Evolutionary conservation across 768 basidiomycete species (phyloP), one percentile per base, ranked within the genome.

Genomic region (Pholiota conissans): DNA sequence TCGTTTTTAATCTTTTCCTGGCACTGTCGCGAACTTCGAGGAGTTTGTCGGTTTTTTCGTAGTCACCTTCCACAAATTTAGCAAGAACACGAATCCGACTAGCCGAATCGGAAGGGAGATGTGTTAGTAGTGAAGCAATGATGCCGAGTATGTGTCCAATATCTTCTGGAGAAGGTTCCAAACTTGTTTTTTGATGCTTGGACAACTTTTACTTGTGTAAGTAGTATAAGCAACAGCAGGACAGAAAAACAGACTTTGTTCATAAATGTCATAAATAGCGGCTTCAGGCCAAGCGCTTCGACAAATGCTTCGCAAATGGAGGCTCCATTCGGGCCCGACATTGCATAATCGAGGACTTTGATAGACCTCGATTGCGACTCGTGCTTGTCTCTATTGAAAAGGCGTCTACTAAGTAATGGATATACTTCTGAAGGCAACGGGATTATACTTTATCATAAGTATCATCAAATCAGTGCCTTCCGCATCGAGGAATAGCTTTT

Each of bases 391-490:
- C 94, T 95, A 47, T 27, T n/a, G n/a, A n/a, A n/a, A 46, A 35
- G 32, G 26, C 22, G 35, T 14, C 13, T 11, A 49, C n/a, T 49
- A 13, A 35, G 30, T 35, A 10, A 10, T 48, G 18, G 28, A n/a
- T 20, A 13, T 18, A 32, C 16, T 32, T 14, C 26, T 49, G 10
- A n/a, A 55, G 11, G n/a, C 9, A 74, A 14, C 30, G 9, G 18
- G 11, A 13, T 2, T 85, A 45, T 63, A 95, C 94, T 90, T 96
- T 90, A 98, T 95, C 83, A 97, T 90, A 61, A 98, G 78, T n/a
- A 97, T 83, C 95, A 98, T 98, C 30, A 99, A 81, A 65, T 99
- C 97, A 13, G 94, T 85, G 1, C 97, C 97, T 71, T 99, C 97
- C 18, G 88, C 88, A 9, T 86, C 84, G n/a, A 94, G 74, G 73